Evolutionary conservation across 768 basidiomycete genomes (phyloP), one percentile per base, ranked within the genome.

Genomic region (Sistotremastrum suecicum): DNA sequence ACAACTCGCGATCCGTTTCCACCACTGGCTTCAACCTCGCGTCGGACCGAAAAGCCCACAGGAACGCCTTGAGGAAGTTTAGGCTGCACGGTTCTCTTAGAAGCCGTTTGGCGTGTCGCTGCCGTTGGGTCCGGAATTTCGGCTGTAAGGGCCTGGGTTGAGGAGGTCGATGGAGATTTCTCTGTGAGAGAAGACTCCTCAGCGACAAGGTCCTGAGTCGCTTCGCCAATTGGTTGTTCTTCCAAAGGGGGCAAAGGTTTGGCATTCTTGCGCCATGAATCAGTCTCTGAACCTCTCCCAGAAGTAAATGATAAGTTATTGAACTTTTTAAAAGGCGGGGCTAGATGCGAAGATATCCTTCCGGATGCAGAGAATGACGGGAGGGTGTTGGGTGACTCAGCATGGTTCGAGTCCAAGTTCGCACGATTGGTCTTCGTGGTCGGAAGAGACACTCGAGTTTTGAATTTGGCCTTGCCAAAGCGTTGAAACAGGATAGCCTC

Each of bases 401-500:
- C 12, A 44, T 28, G 35, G 39, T 41, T 20, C 55, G 53, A 9
- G 43, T 44, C n/a, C 46, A 53, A 3, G 6, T 41, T 41, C 20
- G 20, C 36, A 38, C 42, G 32, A 41, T 46, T 42, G n/a, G 38
- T 35, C 43, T 37, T 20, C 20, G 20, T 20, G 36, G 6, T n/a
- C n/a, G 72, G 70, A 11, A 74, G 51, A 3, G 54, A 51, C 28
- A 73, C 66, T 36, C 45, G 58, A 44, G 59, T 68, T 49, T 56
- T 61, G 11, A 47, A 39, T 47, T 54, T 64, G 10, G 67, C 64
- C 47, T 59, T 68, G 37, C 53, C 20, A 50, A 51, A 10, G 68
- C 65, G 50, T 64, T 71, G 47, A 60, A 85, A 83, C 34, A 88
- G 60, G 36, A 79, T 57, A 31, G 81, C 76, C 51, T 83, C 80